Percentiles rank a stretch among this genome's conserved stretches.
phyloP scores from a whole-genome alignment of 2,329 filamentous ascomycete species.

The Fusarium sacchari region DNA sequence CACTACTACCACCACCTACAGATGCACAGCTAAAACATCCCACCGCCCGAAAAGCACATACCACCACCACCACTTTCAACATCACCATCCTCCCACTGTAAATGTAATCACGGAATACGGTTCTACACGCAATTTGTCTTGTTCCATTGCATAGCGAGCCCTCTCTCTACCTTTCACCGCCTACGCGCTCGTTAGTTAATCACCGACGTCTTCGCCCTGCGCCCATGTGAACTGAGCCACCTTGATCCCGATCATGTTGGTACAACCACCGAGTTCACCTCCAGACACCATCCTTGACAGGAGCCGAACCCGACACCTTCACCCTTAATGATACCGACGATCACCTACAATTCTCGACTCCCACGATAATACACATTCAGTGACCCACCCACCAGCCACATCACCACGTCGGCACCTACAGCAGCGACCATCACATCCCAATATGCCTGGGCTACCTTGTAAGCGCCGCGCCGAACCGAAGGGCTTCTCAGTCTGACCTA shows the following conservation, averaged over 20 bases:
- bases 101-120: slow-evolving; percentile 21
- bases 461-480: slow-evolving; percentile 43
- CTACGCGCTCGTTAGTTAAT: background rate
- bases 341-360: slow-evolving; percentile 18
- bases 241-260: slow-evolving; percentile 54
- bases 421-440: slow-evolving; percentile 39
- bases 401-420: background rate
- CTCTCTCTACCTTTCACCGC: background rate
- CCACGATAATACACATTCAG: slow-evolving; percentile 14
- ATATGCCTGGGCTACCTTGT: slow-evolving; percentile 68
- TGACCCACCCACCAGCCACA: slow-evolving; percentile 3
- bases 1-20: slow-evolving; percentile 2
- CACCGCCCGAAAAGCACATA: slow-evolving; percentile 35
- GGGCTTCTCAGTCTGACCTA: slow-evolving; percentile 25
- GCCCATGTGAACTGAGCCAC: slow-evolving; percentile 48
- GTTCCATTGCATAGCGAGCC: background rate
- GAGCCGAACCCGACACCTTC: slow-evolving; percentile 47
- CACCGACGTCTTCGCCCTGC: slow-evolving; percentile 32
- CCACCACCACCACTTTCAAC: slow-evolving; percentile 8
- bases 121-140: background rate
- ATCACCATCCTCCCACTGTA: slow-evolving; percentile 4
- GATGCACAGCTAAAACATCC: slow-evolving; percentile 25
- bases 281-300: slow-evolving; percentile 50
- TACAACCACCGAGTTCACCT: slow-evolving; percentile 49
- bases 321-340: slow-evolving; percentile 58